Conservation (phyloP, 1,284 basidiomycete genomes). For the Moesziomyces sp. region DNA sequence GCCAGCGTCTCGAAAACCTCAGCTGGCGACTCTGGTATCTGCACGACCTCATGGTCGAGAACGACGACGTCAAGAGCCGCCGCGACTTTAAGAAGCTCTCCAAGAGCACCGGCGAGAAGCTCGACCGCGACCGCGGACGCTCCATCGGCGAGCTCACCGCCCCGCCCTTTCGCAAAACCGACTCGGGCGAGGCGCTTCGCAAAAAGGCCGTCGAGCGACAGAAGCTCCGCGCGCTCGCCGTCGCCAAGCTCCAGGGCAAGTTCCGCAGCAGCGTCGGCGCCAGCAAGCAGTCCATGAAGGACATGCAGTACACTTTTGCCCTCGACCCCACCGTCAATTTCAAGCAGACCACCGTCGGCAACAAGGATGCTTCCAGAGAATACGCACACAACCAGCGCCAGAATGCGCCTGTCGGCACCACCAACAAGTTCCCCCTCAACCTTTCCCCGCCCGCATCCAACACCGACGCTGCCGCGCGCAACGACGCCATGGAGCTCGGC, state of each 20-base stretch:
- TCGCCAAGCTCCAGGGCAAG: conserved; percentile 46
- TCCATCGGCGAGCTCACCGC: conserved; percentile 48
- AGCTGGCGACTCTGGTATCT: conserved; percentile 60
- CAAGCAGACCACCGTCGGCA: conserved; percentile 41
- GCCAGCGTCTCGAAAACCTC: conserved; percentile 59
- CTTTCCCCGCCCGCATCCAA: conserved; percentile 24
- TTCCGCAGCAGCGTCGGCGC: conserved; percentile 18
- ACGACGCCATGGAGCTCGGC: conserved; percentile 17
- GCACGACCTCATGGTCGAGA: conserved; percentile 49
- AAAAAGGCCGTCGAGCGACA: conserved; percentile 44
- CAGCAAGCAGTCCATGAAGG: conserved; percentile 42
- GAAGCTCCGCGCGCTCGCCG: conserved; percentile 45
- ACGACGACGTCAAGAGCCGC: conserved; percentile 44
- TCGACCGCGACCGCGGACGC: conserved; percentile 48
- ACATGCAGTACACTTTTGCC: conserved; percentile 45
- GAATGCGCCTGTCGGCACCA: conserved; percentile 34
- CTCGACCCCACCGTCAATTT: conserved; percentile 46
- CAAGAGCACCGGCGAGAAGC: conserved; percentile 47
- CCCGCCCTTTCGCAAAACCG: conserved; percentile 47
- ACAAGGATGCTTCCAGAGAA: conserved; percentile 32
- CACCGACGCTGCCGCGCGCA: conserved; percentile 7
- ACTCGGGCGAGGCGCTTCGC: conserved; percentile 45
- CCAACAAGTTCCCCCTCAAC: conserved; percentile 40
- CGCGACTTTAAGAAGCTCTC: conserved; percentile 46
- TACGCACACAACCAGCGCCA: conserved; percentile 31